A percentile compares a stretch with the other conserved stretches of the same genome.
These are phyloP conservation scores for Epichloe sibirici DNA, from an alignment of 2,329 filamentous ascomycete genomes.

Conservation along the genomic window DNA sequence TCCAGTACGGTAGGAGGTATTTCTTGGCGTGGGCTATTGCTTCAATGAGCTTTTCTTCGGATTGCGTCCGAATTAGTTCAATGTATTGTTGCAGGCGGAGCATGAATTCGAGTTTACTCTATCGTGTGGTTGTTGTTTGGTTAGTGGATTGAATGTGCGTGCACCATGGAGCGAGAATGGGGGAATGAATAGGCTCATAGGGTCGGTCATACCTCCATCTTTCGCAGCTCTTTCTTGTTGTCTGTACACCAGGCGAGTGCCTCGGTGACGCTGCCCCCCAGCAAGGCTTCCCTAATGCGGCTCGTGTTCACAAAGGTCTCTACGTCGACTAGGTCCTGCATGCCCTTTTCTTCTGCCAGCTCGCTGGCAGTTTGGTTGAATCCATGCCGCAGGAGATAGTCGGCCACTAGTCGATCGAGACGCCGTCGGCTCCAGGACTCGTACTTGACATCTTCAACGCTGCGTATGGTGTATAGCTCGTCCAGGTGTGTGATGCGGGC, in stretches of 20 bases:
- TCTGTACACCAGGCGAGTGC: slow-evolving; percentile 85
- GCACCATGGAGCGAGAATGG: not conserved
- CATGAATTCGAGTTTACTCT: slow-evolving; percentile 85
- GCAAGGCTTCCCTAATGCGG: slow-evolving; percentile 61
- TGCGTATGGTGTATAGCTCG: slow-evolving; percentile 67
- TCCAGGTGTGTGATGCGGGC: slow-evolving; percentile 71
- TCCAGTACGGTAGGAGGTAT: slow-evolving; percentile 59
- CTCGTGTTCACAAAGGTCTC: slow-evolving; percentile 78
- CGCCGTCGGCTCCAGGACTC: slow-evolving; percentile 77
- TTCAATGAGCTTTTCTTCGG: slow-evolving; percentile 54
- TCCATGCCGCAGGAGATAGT: slow-evolving; percentile 78
- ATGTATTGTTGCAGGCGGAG: slow-evolving; percentile 91
- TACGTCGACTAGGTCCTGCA: slow-evolving; percentile 75
- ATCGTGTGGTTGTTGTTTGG: slow-evolving; percentile 1
- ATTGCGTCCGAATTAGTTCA: slow-evolving; percentile 64
- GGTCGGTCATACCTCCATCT: slow-evolving; percentile 54
- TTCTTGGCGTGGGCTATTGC: slow-evolving; percentile 75
- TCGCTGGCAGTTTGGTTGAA: slow-evolving; percentile 66
- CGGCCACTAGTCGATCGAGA: slow-evolving; percentile 76
- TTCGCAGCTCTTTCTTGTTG: slow-evolving; percentile 84
- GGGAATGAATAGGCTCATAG: not conserved
- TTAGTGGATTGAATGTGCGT: slow-evolving; percentile 1
- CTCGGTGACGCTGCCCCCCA: slow-evolving; percentile 59
- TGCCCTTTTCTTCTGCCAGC: slow-evolving; percentile 61
- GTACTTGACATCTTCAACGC: slow-evolving; percentile 83